Percentiles rank a stretch among this genome's conserved stretches.
These are phyloP conservation scores for Aspergillus wentii DNA, from an alignment of 495 filamentous ascomycete species.

Conservation along the genomic window DNA sequence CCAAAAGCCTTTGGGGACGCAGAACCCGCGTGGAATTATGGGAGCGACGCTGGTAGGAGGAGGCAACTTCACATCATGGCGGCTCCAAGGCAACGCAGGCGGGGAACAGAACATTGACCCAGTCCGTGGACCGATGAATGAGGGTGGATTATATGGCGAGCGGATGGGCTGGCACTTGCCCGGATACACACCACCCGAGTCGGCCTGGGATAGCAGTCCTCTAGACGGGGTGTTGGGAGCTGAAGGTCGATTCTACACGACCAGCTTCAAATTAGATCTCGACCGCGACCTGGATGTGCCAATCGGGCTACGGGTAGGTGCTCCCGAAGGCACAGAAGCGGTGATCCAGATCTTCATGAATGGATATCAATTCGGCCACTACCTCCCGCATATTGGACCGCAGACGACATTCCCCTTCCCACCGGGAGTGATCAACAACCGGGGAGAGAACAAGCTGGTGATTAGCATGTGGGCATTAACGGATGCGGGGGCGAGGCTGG, in stretches of 20 bases:
- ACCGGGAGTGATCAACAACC: slow-evolving; percentile 44
- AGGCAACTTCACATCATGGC: slow-evolving; percentile 54
- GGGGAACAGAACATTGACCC: slow-evolving; percentile 63
- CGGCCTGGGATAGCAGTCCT: slow-evolving; percentile 30
- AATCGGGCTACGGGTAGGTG: slow-evolving; percentile 27
- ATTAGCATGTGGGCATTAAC: slow-evolving; percentile 44
- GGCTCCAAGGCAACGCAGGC: slow-evolving; percentile 68
- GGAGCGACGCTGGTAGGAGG: slow-evolving; percentile 45
- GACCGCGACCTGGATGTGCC: slow-evolving; percentile 35
- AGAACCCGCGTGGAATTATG: slow-evolving; percentile 65
- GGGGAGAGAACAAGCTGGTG: slow-evolving; percentile 38
- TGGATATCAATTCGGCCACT: slow-evolving; percentile 34
- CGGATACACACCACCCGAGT: slow-evolving; percentile 37
- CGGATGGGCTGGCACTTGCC: slow-evolving; percentile 65
- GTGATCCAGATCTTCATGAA: slow-evolving; percentile 37
- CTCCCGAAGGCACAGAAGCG: slow-evolving; percentile 17
- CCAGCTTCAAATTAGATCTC: slow-evolving; percentile 49
- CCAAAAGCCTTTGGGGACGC: slow-evolving; percentile 52
- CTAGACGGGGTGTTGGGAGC: slow-evolving; percentile 47
- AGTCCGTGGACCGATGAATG: slow-evolving; percentile 65
- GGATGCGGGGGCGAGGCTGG: slow-evolving; percentile 29
- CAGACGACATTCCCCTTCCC: slow-evolving; percentile 46
- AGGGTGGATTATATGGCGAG: slow-evolving; percentile 64
- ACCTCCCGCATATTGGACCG: slow-evolving; percentile 43
- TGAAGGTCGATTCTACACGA: slow-evolving; percentile 55